Evolutionary conservation across 306 rosid genomes (phyloP).

Genomic region (Citrullus amarus): DNA sequence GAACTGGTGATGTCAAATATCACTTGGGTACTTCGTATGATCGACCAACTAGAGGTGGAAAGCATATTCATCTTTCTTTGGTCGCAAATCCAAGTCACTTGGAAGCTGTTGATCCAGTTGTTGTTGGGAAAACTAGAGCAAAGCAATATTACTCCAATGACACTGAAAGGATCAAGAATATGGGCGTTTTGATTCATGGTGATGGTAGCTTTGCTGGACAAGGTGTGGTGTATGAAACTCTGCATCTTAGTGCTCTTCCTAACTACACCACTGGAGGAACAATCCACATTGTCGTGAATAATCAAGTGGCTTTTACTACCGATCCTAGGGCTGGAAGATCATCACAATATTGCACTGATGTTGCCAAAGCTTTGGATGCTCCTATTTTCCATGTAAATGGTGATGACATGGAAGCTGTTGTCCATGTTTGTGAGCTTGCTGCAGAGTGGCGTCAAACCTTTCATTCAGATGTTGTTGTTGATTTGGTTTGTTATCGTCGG

Average conservation of each 20-base stretch:
- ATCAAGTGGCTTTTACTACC: conserved; percentile 95
- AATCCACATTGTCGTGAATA: conserved; percentile 76
- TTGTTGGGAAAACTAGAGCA: conserved; percentile 90
- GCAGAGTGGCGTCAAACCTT: conserved; percentile 99
- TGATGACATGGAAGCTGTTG: conserved; percentile 96
- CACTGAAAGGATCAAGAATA: conserved; percentile 56
- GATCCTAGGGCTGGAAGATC: conserved; percentile 85
- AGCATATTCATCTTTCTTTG: conserved; percentile 71
- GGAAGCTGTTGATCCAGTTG: conserved; percentile 95
- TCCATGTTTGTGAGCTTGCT: conserved; percentile 90
- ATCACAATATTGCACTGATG: conserved; percentile 88
- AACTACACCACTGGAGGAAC: conserved; percentile 97
- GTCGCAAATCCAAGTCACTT: conserved; percentile 95
- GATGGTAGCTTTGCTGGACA: conserved; percentile 99
- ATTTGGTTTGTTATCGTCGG: conserved; percentile 86
- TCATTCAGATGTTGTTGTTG: conserved; percentile 97
- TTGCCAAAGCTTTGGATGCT: conserved; percentile 83
- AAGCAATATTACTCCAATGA: conserved; percentile 77
- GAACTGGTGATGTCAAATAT: conserved; percentile 95
- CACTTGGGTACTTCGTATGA: conserved; percentile 94
- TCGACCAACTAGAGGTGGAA: conserved; percentile 85
- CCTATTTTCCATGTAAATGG: conserved; percentile 92
- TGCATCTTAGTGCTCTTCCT: conserved; percentile 94
- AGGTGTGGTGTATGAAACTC: conserved; percentile 92
- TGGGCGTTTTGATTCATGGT: conserved; percentile 86